Conservation (phyloP, 1,139 yeast species). For the Yamadazyma kanchanaburiensis region DNA sequence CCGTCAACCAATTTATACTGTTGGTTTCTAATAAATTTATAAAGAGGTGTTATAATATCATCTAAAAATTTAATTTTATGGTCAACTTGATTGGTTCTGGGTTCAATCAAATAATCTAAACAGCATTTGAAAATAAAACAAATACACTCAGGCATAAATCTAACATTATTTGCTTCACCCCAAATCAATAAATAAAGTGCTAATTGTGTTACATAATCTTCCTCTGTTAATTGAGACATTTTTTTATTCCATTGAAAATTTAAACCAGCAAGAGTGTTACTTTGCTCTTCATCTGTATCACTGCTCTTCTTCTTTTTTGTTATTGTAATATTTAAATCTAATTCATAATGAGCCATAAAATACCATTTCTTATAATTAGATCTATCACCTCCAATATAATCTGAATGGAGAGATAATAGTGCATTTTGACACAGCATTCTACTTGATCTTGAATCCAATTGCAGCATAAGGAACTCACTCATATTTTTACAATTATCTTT, state of each 20-base stretch:
- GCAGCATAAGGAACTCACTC: slow-evolving; percentile 36
- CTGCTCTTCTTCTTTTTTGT: no score
- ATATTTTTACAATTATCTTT: slow-evolving; percentile 33
- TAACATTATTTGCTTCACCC: slow-evolving; percentile 43
- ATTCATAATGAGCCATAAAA: slow-evolving; percentile 28
- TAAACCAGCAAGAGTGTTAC: slow-evolving; percentile 4
- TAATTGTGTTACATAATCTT: slow-evolving; percentile 27
- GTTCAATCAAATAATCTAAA: slow-evolving; percentile 18
- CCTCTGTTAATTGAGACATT: slow-evolving; percentile 16
- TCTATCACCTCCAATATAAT: slow-evolving; percentile 40
- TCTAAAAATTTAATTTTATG: slow-evolving; percentile 29
- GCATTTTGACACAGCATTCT: slow-evolving; percentile 35
- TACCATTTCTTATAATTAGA: slow-evolving; percentile 44
- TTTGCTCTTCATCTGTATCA: no score
- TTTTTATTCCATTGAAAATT: slow-evolving; percentile 19
- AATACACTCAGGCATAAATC: slow-evolving; percentile 42
- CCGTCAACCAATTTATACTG: slow-evolving; percentile 38
- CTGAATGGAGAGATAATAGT: slow-evolving; percentile 34
- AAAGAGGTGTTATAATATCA: slow-evolving; percentile 44
- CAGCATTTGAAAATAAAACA: slow-evolving; percentile 37
- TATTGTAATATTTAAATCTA: slow-evolving; percentile 15
- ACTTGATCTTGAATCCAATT: slow-evolving; percentile 39
- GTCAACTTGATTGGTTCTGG: no score
- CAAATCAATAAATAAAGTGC: slow-evolving; percentile 36
- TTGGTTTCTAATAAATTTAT: slow-evolving; percentile 39